Conservation (phyloP, 2,329 filamentous ascomycete genomes). For the Colletotrichum sp. region DNA sequence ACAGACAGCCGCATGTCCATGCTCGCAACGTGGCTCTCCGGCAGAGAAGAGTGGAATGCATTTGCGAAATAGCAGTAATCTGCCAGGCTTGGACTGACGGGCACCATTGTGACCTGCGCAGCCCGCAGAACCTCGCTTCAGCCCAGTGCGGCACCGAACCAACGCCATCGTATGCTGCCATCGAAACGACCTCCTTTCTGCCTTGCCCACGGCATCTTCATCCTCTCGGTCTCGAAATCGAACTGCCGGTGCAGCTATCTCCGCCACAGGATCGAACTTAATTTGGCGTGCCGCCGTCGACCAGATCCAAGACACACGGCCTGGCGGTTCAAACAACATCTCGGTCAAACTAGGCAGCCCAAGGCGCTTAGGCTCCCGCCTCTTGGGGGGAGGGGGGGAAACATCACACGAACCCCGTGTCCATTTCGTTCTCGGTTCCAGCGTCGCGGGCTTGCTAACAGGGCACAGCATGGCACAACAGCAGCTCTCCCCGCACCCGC, state of each 20-base stretch:
- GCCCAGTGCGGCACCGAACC: background rate
- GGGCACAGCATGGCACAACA: background rate
- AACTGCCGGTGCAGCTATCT: background rate
- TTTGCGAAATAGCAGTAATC: background rate
- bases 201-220: background rate
- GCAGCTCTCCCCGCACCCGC: background rate
- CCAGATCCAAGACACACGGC: constrained; percentile 15
- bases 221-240: background rate
- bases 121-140: background rate
- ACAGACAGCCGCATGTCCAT: background rate
- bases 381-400: background rate
- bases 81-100: background rate
- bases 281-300: constrained; percentile 2
- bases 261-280: background rate
- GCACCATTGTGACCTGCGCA: background rate
- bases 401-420: constrained; percentile 10
- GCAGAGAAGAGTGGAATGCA: background rate
- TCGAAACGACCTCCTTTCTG: background rate
- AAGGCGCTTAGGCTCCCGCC: background rate
- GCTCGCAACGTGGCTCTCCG: background rate
- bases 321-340: background rate
- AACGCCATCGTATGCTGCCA: background rate
- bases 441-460: constrained; percentile 7
- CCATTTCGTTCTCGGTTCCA: background rate
- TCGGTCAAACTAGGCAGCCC: background rate